Evolutionary conservation across 371 early-diverging fungal genomes (phyloP), one percentile per base, ranked within the genome.

Genomic region (Dichotomocladium elegans): DNA sequence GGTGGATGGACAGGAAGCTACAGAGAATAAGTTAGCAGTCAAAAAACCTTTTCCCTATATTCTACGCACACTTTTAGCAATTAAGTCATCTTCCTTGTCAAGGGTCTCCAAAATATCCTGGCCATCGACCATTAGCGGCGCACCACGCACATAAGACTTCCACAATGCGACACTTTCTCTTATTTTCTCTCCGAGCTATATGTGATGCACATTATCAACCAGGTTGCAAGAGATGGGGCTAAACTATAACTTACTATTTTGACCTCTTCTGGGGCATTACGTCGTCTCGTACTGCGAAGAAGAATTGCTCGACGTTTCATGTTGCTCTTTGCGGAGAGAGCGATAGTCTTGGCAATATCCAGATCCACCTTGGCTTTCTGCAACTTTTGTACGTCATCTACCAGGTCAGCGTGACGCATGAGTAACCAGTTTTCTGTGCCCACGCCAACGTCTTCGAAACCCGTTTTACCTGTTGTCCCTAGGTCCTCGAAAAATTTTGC

Each of bases 281-380:
- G 66, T 47, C 58, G 60, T 33, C 64, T 41, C 24, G 55, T 55
- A 35, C 62, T 63, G 37, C 60, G 61, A 19, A 74, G 48, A 28
- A 71, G 24, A 17, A 59, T 64, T 14, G 57, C 63, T 31, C 75
- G 58, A 2, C 66, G 63, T 41, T 71, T 74, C 63, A 77, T 44
- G 33, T 73, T 71, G 44, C 72, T 77, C 49, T 71, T 71, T 6
- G 74, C 69, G 14, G 77, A 73, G 21, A 73, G 44, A 10, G 72
- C 59, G 33, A 77, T 67, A 1, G 77, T 77, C 49, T 71, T 77
- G 12, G 77, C 77, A 45, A 77, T 67, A 34, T 74, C 74, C 26
- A 77, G 51, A 50, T 77, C 66, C 21, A 73, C 72, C 53, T 65
- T 68, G n/a, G 74, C 72, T 37, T 71, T 73, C 61, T 71, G 71